Base-by-base conservation (phyloP, 306 rosid species). In the Inga oerstediana region DNA sequence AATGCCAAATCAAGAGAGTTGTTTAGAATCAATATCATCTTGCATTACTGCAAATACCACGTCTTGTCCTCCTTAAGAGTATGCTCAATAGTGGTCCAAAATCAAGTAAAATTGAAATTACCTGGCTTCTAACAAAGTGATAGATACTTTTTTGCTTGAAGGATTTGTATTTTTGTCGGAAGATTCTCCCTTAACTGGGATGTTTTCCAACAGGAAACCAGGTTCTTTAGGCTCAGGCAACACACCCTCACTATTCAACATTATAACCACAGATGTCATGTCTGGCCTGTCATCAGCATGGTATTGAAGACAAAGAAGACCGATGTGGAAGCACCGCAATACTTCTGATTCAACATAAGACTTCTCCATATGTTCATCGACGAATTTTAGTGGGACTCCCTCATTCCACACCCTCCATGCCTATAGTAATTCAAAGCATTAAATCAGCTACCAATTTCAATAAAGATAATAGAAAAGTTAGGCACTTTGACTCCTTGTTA, bases 291-390 rank as follows among this genome's bases (percentile, higher is more conserved):
- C 90, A 19, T 87, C 67, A 0, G 88, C 87, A 49, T 68, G 82
- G 14, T 80, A 88, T 56, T 89, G 93, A 35, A 89, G 27, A 77
- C 93, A 89, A 39, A 89, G 78, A 75, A 89, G 85, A 61, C 91
- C 88, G 1, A 88, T 76, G n/a, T 90, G 89, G 37, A 87, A 76
- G 81, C 88, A 81, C 17, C 90, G 30, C 8, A 84, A 5, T 35
- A 72, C 86, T 66, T 88, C 75, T 12, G 45, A 10, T 27, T 14
- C 20, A 59, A 43, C 20, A 7, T 13, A 70, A 2, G 81, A 46
- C 4, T 80, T 69, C 3, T 71, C 67, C 22, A 87, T 72, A 17
- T 46, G 8, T 15, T 44, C 68, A 74, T 83, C 88, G 2, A 83
- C 67, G 7, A 81, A 32, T 30, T 73, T 14, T 34, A 77, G 45